Conservation (phyloP, 768 basidiomycete species). For the Kwoniella botswanensis region DNA sequence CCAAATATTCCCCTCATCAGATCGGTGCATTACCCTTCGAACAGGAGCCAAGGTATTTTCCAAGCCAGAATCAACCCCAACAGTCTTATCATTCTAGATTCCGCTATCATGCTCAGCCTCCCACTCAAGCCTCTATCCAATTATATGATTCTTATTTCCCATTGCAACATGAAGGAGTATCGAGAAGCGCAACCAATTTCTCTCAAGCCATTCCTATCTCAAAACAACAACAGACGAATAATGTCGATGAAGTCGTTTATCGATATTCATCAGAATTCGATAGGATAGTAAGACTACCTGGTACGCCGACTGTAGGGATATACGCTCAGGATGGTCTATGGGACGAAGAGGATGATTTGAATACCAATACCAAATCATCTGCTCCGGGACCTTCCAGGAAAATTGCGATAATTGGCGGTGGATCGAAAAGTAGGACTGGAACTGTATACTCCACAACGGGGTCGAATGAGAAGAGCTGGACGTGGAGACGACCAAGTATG, state of each 20-base stretch:
- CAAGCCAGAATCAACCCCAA: neutral
- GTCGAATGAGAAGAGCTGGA: slow-evolving; percentile 15
- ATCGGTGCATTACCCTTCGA: slow-evolving; percentile 20
- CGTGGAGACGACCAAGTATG: slow-evolving; percentile 28
- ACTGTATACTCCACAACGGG: slow-evolving; percentile 1
- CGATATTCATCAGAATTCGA: slow-evolving; percentile 42
- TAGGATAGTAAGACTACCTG: slow-evolving; percentile 15
- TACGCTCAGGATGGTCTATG: slow-evolving; percentile 51
- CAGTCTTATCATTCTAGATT: slow-evolving; percentile 26
- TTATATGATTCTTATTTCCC: slow-evolving; percentile 25
- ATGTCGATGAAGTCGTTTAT: slow-evolving; percentile 42
- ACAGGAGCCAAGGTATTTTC: neutral
- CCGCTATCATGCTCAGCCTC: slow-evolving; percentile 19
- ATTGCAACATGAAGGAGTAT: neutral
- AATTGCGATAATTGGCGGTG: slow-evolving; percentile 10
- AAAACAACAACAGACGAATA: slow-evolving; percentile 10
- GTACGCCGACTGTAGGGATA: slow-evolving; percentile 45
- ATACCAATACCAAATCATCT: neutral
- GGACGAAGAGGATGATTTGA: slow-evolving; percentile 45
- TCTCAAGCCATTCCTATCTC: slow-evolving; percentile 2
- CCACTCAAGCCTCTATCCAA: slow-evolving; percentile 13
- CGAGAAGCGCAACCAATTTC: slow-evolving; percentile 4
- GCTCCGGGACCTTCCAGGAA: slow-evolving; percentile 5
- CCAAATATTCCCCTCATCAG: slow-evolving; percentile 19
- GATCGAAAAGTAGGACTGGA: slow-evolving; percentile 15